A percentile compares a stretch with the other conserved stretches of the same genome.
Evolutionary conservation across 2,329 filamentous ascomycete species (phyloP).

Genomic region (Aspergillus phoenicis): DNA sequence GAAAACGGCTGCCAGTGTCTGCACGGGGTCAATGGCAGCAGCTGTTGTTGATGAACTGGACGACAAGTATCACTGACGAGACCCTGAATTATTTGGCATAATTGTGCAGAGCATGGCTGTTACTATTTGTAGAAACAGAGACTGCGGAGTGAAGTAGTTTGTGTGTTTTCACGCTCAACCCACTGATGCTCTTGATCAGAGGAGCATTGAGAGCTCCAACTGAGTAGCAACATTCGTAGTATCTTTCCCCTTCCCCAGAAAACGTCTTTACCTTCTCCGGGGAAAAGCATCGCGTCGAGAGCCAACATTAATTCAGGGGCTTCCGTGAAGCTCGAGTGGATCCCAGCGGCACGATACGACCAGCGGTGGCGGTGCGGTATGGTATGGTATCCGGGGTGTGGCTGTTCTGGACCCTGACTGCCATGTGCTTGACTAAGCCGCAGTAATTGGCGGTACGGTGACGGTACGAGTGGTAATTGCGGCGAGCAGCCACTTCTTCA

Average conservation of each 20-base stretch:
- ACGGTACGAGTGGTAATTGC: background rate
- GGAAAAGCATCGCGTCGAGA: background rate
- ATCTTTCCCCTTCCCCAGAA: background rate
- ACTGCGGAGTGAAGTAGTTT: background rate
- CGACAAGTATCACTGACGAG: background rate
- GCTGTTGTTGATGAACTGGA: background rate
- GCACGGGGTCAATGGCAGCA: background rate
- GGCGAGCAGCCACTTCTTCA: slow-evolving; percentile 6
- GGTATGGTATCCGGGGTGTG: slow-evolving; percentile 10
- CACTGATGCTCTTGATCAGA: background rate
- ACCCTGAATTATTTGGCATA: background rate
- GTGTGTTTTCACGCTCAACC: too few relatives aligned
- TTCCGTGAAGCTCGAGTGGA: slow-evolving; percentile 26
- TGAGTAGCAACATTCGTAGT: background rate
- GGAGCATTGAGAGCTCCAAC: background rate
- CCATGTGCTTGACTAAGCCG: background rate
- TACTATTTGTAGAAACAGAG: slow-evolving; percentile 1
- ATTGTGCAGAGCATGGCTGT: background rate
- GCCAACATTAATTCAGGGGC: slow-evolving; percentile 21
- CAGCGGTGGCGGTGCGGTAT: slow-evolving; percentile 24
- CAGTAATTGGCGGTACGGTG: slow-evolving; percentile 7
- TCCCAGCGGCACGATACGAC: slow-evolving; percentile 6
- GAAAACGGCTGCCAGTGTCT: background rate
- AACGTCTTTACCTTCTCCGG: background rate
- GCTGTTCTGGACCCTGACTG: slow-evolving; percentile 2